Percentiles rank a stretch among this genome's conserved stretches.
phyloP scores from a whole-genome alignment of 2,329 filamentous ascomycete species.

The Botryosphaeria dothidea region DNA sequence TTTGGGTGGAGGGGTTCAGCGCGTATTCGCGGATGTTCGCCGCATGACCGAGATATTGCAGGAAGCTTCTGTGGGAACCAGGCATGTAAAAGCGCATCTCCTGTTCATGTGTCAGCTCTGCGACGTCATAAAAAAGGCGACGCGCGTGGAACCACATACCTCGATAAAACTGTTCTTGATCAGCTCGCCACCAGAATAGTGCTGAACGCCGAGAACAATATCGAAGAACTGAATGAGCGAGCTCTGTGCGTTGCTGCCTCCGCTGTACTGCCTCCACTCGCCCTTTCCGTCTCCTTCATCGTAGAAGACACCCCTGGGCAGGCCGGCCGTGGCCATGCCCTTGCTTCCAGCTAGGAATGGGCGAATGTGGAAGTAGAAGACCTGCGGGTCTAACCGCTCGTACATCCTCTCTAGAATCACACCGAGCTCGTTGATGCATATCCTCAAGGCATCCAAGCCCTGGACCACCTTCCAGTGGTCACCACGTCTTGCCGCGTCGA shows the following conservation, averaged over 20 bases:
- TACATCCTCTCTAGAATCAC: constrained; percentile 52
- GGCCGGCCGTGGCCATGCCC: constrained; percentile 53
- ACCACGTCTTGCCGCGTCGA: constrained; percentile 40
- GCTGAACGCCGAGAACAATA: constrained; percentile 53
- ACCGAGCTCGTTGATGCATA: constrained; percentile 42
- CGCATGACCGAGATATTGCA: constrained; percentile 46
- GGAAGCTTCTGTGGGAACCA: constrained; percentile 52
- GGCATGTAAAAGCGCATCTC: constrained; percentile 60
- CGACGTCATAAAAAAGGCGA: neutral
- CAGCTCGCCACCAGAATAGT: constrained; percentile 41
- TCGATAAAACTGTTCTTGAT: constrained; percentile 23
- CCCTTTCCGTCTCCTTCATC: constrained; percentile 51
- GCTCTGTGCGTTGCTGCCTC: constrained; percentile 58
- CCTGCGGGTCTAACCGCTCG: constrained; percentile 48
- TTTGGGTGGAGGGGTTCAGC: constrained; percentile 34
- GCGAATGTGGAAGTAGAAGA: constrained; percentile 55
- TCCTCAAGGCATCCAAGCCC: constrained; percentile 36
- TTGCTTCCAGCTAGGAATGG: constrained; percentile 55
- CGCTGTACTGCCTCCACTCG: constrained; percentile 53
- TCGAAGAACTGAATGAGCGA: constrained; percentile 57
- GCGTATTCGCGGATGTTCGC: constrained; percentile 51
- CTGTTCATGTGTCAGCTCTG: constrained; percentile 26
- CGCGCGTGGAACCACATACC: neutral
- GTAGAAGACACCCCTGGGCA: constrained; percentile 55
- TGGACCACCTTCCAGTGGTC: constrained; percentile 14